Evolutionary conservation across 2,329 filamentous ascomycete species (phyloP).

Genomic region (Aureobasidium leucospermi): DNA sequence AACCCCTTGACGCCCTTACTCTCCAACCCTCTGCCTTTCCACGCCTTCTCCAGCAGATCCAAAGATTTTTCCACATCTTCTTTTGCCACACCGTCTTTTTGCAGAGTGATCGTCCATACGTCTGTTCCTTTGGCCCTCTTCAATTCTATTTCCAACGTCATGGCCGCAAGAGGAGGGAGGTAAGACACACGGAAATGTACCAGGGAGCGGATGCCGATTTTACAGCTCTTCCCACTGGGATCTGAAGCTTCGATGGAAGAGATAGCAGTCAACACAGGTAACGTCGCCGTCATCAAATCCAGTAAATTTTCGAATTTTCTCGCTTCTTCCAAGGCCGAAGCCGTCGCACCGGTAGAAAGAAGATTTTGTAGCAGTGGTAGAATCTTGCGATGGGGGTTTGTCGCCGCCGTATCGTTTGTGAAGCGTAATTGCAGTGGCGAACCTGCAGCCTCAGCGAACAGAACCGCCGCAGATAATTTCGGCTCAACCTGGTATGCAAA

Average conservation of each 20-base stretch:
- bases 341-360: background rate
- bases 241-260: slow-evolving; percentile 47
- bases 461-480: slow-evolving; percentile 16
- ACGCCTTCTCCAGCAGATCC: slow-evolving; percentile 18
- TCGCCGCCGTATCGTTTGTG: slow-evolving; percentile 33
- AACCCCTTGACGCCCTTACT: slow-evolving; percentile 31
- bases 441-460: slow-evolving; percentile 26
- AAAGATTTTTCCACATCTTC: slow-evolving; percentile 16
- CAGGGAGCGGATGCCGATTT: slow-evolving; percentile 28
- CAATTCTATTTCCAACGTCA: slow-evolving; percentile 31
- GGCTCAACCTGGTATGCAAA: slow-evolving; percentile 53
- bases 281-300: slow-evolving; percentile 51
- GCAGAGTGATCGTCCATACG: slow-evolving; percentile 32
- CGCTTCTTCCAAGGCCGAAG: slow-evolving; percentile 45
- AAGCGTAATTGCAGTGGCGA: slow-evolving; percentile 52
- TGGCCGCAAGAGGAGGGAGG: slow-evolving; percentile 28
- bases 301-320: slow-evolving; percentile 48
- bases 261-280: slow-evolving; percentile 58
- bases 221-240: slow-evolving; percentile 1
- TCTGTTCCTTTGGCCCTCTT: slow-evolving; percentile 27
- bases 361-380: slow-evolving; percentile 20
- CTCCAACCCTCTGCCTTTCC: slow-evolving; percentile 18
- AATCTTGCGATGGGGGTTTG: slow-evolving; percentile 25
- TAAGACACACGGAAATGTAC: slow-evolving; percentile 35
- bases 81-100: background rate